These are phyloP conservation scores for Hippophae rhamnoides DNA, from an alignment of 306 rosid species.

Conservation along the genomic window DNA sequence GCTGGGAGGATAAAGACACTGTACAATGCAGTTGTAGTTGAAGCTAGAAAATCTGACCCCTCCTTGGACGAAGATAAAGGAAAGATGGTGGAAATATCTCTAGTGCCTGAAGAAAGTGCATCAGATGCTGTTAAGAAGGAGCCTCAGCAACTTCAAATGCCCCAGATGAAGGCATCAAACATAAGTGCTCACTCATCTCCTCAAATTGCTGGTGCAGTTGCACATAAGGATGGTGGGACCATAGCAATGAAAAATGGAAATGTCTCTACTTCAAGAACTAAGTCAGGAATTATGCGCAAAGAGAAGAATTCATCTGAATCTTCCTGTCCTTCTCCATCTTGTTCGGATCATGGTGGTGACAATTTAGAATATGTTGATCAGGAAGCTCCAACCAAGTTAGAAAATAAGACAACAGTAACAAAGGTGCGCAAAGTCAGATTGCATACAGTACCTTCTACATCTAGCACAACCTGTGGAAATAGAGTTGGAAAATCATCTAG, in stretches of 20 bases:
- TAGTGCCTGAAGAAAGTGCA: slow-evolving; percentile 48
- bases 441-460: slow-evolving; percentile 50
- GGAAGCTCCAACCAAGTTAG: slow-evolving; percentile 33
- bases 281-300: slow-evolving; percentile 23
- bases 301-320: slow-evolving; percentile 16
- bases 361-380: slow-evolving; percentile 30
- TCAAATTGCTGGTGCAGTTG: slow-evolving; percentile 22
- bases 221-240: slow-evolving; percentile 16
- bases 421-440: slow-evolving; percentile 54
- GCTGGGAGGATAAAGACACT: slow-evolving; percentile 83
- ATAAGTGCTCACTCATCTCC: slow-evolving; percentile 38
- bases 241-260: slow-evolving; percentile 20
- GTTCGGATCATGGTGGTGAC: slow-evolving; percentile 19
- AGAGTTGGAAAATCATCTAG: slow-evolving; percentile 47
- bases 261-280: slow-evolving; percentile 24
- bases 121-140: slow-evolving; percentile 25
- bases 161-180: slow-evolving; percentile 27
- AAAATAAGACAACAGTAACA: slow-evolving; percentile 34
- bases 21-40: slow-evolving; percentile 65
- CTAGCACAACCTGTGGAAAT: slow-evolving; percentile 39
- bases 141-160: slow-evolving; percentile 29
- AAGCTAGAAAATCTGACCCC: slow-evolving; percentile 37
- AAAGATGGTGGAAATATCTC: slow-evolving; percentile 35
- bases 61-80: slow-evolving; percentile 31
- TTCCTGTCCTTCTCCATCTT: slow-evolving; percentile 20